phyloP scores from a whole-genome alignment of 345 rosid species.

The Gossypium ekmanianum region DNA sequence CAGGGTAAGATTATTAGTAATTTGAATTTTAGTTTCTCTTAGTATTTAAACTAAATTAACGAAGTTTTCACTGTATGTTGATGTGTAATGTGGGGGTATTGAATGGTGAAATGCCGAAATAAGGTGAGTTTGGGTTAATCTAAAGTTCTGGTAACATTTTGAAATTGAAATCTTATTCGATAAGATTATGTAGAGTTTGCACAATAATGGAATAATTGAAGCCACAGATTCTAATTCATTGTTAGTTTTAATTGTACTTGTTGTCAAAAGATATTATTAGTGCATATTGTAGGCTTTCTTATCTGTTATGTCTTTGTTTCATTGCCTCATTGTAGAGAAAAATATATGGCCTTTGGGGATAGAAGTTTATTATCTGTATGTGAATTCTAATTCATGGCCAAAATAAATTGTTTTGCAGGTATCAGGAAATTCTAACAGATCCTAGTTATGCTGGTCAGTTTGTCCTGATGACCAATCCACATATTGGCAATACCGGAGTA shows the following conservation, averaged over 20 bases:
- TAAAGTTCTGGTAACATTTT: neutral
- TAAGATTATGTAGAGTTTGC: neutral
- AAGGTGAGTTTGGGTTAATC: neutral
- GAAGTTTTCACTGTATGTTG: neutral
- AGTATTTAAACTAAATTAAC: neutral
- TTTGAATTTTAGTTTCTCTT: neutral
- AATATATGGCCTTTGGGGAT: neutral
- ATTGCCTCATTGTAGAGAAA: neutral
- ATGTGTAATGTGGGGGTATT: neutral
- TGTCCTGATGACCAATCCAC: conserved; percentile 97
- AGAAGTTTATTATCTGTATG: neutral
- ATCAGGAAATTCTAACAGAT: conserved; percentile 96
- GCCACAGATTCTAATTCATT: neutral
- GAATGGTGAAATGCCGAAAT: neutral
- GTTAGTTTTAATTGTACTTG: neutral
- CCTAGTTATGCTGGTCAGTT: conserved; percentile 98
- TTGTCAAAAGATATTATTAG: neutral
- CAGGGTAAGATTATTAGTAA: conserved; percentile 47
- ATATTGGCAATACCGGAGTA: conserved; percentile 95
- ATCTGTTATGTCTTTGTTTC: neutral
- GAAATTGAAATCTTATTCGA: neutral
- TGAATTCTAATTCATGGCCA: neutral
- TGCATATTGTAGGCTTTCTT: neutral
- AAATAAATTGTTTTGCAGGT: conserved; percentile 41
- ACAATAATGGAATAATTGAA: neutral